Evolutionary conservation across 768 basidiomycete species (phyloP).

Genomic region (Amanita phalloides): DNA sequence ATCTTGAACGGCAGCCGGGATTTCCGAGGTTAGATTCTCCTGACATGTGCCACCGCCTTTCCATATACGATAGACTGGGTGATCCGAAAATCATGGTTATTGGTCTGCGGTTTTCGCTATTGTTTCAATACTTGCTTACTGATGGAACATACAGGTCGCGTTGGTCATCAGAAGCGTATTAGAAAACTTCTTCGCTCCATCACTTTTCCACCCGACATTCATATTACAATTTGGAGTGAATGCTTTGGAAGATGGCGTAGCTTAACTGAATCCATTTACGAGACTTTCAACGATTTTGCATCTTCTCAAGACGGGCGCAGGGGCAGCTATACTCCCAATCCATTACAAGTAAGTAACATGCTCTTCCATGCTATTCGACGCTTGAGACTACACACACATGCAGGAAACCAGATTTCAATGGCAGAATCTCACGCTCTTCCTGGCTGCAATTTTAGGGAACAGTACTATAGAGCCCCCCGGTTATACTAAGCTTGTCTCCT

Average conservation of each 20-base stretch:
- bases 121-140: background rate
- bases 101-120: constrained; percentile 31
- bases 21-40: constrained; percentile 39
- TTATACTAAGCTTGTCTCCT: constrained; percentile 33
- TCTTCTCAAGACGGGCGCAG: constrained; percentile 18
- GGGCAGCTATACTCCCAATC: constrained; percentile 13
- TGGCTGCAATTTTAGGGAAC: constrained; percentile 63
- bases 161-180: constrained; percentile 72
- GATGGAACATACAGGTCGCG: constrained; percentile 40
- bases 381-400: background rate
- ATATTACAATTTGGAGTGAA: constrained; percentile 77
- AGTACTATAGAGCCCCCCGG: constrained; percentile 47
- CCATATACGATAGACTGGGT: constrained; percentile 70
- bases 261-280: constrained; percentile 49
- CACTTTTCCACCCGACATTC: constrained; percentile 51
- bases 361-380: background rate
- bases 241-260: constrained; percentile 67
- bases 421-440: constrained; percentile 75
- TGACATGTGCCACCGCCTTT: constrained; percentile 57
- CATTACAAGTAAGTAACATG: constrained; percentile 18
- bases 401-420: constrained; percentile 74
- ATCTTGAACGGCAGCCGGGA: constrained; percentile 52
- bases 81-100: constrained; percentile 62
- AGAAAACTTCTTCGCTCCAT: constrained; percentile 60
- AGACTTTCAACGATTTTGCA: constrained; percentile 20